These are phyloP conservation scores for Botryotinia calthae DNA, from an alignment of 2,329 filamentous ascomycete genomes.

Conservation along the genomic window DNA sequence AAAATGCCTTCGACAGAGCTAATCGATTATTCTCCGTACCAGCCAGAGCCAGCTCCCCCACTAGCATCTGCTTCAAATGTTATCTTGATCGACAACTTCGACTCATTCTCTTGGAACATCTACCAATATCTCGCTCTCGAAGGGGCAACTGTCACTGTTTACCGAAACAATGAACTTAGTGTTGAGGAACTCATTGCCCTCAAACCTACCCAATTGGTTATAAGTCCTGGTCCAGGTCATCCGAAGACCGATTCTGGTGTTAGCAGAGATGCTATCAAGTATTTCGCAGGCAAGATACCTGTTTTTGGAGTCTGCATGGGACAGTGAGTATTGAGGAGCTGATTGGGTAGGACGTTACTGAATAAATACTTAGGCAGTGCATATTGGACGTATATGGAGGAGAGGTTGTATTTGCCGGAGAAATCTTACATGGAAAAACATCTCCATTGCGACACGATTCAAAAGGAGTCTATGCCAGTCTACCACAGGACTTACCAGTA, in stretches of 20 bases:
- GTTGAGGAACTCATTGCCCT: constrained; percentile 78
- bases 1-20: constrained; percentile 49
- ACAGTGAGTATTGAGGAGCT: constrained; percentile 58
- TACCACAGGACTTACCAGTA: constrained; percentile 78
- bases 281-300: constrained; percentile 93
- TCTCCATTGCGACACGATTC: constrained; percentile 84
- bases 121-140: constrained; percentile 98
- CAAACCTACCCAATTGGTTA: constrained; percentile 88
- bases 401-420: constrained; percentile 85
- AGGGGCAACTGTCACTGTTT: constrained; percentile 85
- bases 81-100: constrained; percentile 97
- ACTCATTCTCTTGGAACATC: constrained; percentile 99
- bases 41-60: constrained; percentile 70
- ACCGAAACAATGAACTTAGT: constrained; percentile 87
- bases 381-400: constrained; percentile 94
- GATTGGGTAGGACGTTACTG: background rate
- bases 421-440: constrained; percentile 97
- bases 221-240: constrained; percentile 94
- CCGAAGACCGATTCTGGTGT: constrained; percentile 88
- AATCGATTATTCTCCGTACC: constrained; percentile 82
- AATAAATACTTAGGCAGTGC: constrained; percentile 65
- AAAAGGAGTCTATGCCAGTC: constrained; percentile 85
- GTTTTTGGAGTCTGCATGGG: constrained; percentile 99
- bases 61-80: constrained; percentile 83
- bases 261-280: constrained; percentile 83